These are phyloP conservation scores for Aspergillus affinis DNA, from an alignment of 495 filamentous ascomycete species.

Conservation along the genomic window DNA sequence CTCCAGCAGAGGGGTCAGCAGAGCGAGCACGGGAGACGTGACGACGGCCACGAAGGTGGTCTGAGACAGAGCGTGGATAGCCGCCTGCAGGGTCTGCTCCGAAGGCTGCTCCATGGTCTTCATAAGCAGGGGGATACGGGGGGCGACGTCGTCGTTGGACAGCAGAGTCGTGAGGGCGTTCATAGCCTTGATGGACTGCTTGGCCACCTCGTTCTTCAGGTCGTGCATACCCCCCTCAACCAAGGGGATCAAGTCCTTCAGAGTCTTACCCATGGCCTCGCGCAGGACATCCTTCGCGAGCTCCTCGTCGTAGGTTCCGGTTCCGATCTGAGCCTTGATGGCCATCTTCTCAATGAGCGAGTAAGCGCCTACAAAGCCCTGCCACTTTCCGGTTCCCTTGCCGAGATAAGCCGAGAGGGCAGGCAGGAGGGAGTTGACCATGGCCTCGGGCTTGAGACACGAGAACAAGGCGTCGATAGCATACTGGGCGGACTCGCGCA, in stretches of 20 bases:
- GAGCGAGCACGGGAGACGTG: slow-evolving; percentile 95
- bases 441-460: slow-evolving; percentile 73
- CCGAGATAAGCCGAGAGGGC: slow-evolving; percentile 69
- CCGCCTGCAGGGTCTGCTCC: slow-evolving; percentile 83
- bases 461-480: slow-evolving; percentile 86
- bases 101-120: slow-evolving; percentile 95
- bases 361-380: slow-evolving; percentile 85
- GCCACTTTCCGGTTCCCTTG: slow-evolving; percentile 88
- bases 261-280: slow-evolving; percentile 86
- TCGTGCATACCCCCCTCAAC: slow-evolving; percentile 96
- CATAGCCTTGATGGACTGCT: slow-evolving; percentile 89
- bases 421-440: slow-evolving; percentile 77
- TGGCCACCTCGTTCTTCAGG: slow-evolving; percentile 85
- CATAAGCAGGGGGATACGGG: slow-evolving; percentile 88
- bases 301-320: slow-evolving; percentile 76
- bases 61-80: slow-evolving; percentile 94
- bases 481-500: slow-evolving; percentile 90
- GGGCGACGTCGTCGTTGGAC: slow-evolving; percentile 94
- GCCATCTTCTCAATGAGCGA: slow-evolving; percentile 86
- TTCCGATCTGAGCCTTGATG: slow-evolving; percentile 82
- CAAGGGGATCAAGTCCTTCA: slow-evolving; percentile 87
- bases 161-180: slow-evolving; percentile 84
- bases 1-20: slow-evolving; percentile 93
- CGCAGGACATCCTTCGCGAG: slow-evolving; percentile 81
- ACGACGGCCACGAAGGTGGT: slow-evolving; percentile 99